Base-by-base conservation (phyloP, 2,329 filamentous ascomycete species). In the Trichothecium sympodiale region DNA sequence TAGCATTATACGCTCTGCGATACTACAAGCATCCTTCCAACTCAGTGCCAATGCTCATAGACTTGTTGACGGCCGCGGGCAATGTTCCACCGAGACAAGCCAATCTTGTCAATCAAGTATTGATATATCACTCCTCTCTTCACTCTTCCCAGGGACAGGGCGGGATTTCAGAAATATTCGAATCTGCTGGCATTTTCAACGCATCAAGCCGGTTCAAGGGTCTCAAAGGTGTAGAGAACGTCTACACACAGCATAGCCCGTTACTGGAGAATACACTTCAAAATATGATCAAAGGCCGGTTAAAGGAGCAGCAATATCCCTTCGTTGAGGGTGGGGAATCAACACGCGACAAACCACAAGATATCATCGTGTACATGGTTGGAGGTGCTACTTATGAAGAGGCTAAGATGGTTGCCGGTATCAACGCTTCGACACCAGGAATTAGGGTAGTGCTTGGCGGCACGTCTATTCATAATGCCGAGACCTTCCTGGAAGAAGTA, bases 221-320 rank as follows among this genome's bases (percentile, higher is more conserved):
- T 0, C 69, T 98, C 12, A 95, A 96, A 53, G 91, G 91, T 2
- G 91, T 98, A 1, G 93, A 98, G 56, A 98, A 98, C 49, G 91
- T 98, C 18, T 98, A 98, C 56, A 98, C 91, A 0, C 93, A 98
- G 56, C 91, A 98, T 57, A 93, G 86, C 5, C 87, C 93, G 0
- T 71, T 86, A 16, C 60, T 98, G 13, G 88, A 95, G 56, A 74
- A 74, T 17, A 96, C 87, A 1, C 62, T 98, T 14, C 89, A 95
- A 53, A 89, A 89, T 48, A 66, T 98, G 35, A 88, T 96, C 62
- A 95, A 94, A 54, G 93, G 91, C 1, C 77, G 83, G 20, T 61
- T 98, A 39, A 82, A 78, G 49, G 85, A 94, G 50, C 75, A 87
- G 44, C 77, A 91, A 42, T 96, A 94, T 52, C 93, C 91, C 0